phyloP scores from a whole-genome alignment of 495 filamentous ascomycete species.

The Hypoxylon trugodes region DNA sequence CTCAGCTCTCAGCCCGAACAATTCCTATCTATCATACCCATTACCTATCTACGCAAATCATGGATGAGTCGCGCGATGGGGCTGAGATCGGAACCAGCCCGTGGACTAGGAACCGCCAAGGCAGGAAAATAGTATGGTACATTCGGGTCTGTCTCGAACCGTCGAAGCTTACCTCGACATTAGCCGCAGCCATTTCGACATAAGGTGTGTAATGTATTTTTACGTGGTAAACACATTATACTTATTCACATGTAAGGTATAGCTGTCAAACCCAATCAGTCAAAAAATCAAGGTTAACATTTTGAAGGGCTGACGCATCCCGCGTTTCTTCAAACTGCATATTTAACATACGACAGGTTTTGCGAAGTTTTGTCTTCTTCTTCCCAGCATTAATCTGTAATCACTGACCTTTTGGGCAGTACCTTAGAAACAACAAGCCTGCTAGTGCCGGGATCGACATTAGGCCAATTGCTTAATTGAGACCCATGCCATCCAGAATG shows the following conservation, averaged over 20 bases:
- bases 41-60: background rate
- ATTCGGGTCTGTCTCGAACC: background rate
- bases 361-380: constrained; percentile 19
- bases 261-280: background rate
- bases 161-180: constrained; percentile 14
- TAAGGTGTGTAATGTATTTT: background rate
- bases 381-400: background rate
- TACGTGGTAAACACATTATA: background rate
- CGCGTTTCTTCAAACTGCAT: background rate
- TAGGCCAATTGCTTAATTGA: constrained; percentile 19
- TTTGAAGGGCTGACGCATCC: constrained; percentile 1
- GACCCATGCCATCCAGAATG: constrained; percentile 1
- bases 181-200: constrained; percentile 2
- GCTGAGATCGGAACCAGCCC: constrained; percentile 34
- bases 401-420: constrained; percentile 6
- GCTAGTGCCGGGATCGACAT: constrained; percentile 34
- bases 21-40: constrained; percentile 27
- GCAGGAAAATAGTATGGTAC: constrained; percentile 6
- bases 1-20: constrained; percentile 37
- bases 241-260: constrained; percentile 5
- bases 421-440: constrained; percentile 10
- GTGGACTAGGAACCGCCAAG: background rate
- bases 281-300: constrained; percentile 6
- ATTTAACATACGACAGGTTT: background rate
- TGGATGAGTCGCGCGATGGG: constrained; percentile 33